Conservation (phyloP, 805 yeast species). For the Myxozyma melibiosi region DNA sequence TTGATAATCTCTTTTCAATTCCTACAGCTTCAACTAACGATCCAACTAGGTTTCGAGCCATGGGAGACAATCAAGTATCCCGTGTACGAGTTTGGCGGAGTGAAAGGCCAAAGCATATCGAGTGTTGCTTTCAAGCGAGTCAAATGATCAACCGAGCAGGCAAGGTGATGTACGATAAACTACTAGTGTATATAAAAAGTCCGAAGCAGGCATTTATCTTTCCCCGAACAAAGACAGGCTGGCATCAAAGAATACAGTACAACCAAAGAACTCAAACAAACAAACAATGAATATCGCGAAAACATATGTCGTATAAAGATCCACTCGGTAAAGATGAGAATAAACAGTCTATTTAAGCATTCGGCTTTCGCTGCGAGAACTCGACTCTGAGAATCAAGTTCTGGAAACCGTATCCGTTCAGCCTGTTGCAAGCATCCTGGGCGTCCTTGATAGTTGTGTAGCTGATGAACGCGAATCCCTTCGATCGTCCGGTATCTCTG, state of each 20-base stretch:
- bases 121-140: constrained; percentile 65
- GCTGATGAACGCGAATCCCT: constrained; percentile 94
- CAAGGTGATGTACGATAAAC: no score
- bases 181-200: no score
- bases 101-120: constrained; percentile 83
- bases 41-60: constrained; percentile 51
- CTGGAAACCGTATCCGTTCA: constrained; percentile 92
- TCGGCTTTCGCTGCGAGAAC: constrained; percentile 42
- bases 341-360: not conserved
- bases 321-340: no score
- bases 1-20: not conserved
- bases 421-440: constrained; percentile 68
- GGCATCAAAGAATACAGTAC: no score
- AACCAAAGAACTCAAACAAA: no score
- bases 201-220: no score
- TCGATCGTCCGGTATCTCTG: constrained; percentile 89
- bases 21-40: no score
- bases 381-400: constrained; percentile 69
- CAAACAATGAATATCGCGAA: not conserved
- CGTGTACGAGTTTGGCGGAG: constrained; percentile 84
- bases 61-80: constrained; percentile 79
- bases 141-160: not conserved
- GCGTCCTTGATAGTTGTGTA: constrained; percentile 71
- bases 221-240: no score
- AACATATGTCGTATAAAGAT: no score